Evolutionary conservation across 352 stramenopile genomes (phyloP).

Genomic region (Phytopythium delawarense): DNA sequence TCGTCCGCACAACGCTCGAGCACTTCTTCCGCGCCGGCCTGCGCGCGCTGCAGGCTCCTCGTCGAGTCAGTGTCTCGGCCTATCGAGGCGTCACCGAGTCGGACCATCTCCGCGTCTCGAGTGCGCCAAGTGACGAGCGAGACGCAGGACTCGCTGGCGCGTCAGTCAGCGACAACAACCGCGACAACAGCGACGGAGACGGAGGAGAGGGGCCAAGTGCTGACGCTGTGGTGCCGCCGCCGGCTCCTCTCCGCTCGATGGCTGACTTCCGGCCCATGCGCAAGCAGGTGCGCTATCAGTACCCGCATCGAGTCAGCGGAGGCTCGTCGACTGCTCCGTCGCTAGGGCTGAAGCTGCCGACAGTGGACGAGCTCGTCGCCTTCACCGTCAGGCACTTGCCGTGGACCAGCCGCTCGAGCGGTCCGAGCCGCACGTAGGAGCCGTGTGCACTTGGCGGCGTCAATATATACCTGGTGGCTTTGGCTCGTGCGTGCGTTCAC

Average conservation of each 20-base stretch:
- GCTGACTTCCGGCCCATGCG: constrained; percentile 1
- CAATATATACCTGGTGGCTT: not conserved
- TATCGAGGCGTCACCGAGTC: not conserved
- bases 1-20: constrained; percentile 3
- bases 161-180: constrained; percentile 1
- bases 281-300: constrained; percentile 8
- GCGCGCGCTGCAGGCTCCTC: not conserved
- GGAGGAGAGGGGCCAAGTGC: not conserved
- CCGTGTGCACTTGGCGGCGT: no score
- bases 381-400: constrained; percentile 6
- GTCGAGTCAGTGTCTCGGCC: constrained; percentile 3
- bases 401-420: not conserved
- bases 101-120: not conserved
- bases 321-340: not conserved
- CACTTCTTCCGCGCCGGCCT: constrained; percentile 6
- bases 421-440: not conserved
- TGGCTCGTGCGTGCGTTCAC: not conserved
- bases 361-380: constrained; percentile 2
- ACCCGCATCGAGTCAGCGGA: not conserved
- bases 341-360: constrained; percentile 3
- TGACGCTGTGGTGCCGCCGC: not conserved
- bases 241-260: not conserved
- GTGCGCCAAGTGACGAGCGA: not conserved
- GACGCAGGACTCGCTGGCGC: not conserved
- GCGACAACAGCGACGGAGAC: not conserved